Base-by-base conservation (phyloP, 2,329 filamentous ascomycete species). In the Blumeria graminis region DNA sequence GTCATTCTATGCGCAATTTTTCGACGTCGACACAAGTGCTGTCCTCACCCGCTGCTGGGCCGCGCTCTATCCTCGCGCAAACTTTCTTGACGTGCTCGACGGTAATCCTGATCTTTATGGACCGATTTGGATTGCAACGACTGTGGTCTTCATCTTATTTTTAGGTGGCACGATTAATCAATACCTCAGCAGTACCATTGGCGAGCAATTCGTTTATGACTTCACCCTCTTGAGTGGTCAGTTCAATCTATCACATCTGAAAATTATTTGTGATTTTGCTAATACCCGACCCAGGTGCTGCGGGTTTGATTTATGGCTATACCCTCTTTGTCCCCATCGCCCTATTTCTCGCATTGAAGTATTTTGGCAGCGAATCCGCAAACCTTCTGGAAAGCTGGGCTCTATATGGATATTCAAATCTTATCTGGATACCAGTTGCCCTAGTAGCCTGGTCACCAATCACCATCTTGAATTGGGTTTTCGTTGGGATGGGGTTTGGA, bases 81-180 rank as follows among this genome's bases (percentile, higher is more conserved):
- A 94, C 73, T 98, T 98, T 71, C 81, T 98, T 60, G 92, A 98
- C 67, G 87, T 96, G 38, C 77, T 98, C 33, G 92, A 98, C 68
- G 92, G 92, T 18, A 96, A 96, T 68, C 86, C 92, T 0, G 92
- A 98, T 66, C 73, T 98, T 36, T 98, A 98, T 73, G 90, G 90
- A 0, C 92, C 92, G 0, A 88, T 96, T 67, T 98, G 92, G 92
- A 96, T 98, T 71, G 92, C 92, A 9, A 96, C 92, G 0, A 96
- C 92, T 0, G 92, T 98, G 9, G 83, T 98, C 11, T 77, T 98
- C 60, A 96, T 98, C 58, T 71, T 98, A 35, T 98, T 98, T 70
- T 69, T 98, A 48, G 92, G 90, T 0, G 92, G 92, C 11, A 96
- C 92, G 0, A 94, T 98, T 61, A 93, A 83, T 66, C 84, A 92